Base-by-base conservation (phyloP, 2,329 filamentous ascomycete genomes). In the Penicillium sp. region DNA sequence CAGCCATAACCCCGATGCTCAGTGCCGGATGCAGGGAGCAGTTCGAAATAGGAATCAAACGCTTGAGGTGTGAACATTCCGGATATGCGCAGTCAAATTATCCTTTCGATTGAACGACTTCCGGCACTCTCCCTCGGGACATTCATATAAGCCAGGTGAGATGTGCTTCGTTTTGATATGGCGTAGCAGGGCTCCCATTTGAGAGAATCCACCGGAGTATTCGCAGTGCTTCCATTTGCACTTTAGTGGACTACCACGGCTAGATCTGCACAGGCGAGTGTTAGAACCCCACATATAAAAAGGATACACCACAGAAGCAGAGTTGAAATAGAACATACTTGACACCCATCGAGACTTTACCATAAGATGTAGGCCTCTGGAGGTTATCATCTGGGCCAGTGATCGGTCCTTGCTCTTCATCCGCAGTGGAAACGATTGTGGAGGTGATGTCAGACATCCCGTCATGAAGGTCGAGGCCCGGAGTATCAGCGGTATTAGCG, bases 131-230 rank as follows among this genome's bases (percentile, higher is more conserved):
- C 36, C 35, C 14, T 52, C 42, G 1, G 33, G 41, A 10, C 50
- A 52, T 31, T 52, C 33, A 10, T 46, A 52, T 14, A 46, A 14
- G 6, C 41, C 41, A 7, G 50, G 50, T 2, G 41, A 43, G 16
- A 51, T 51, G 11, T 51, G 47, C 9, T 50, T 50, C 17, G 47
- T 50, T 38, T 50, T 41, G 26, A 52, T 52, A 28, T 46, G 50
- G 28, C 47, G 37, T 25, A 46, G 14, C 9, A 46, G 33, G 26
- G 50, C 42, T 19, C 41, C 50, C 26, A 38, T 45, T 12, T 45
- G 41, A 16, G 50, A 52, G 3, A 52, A 52, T 26, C 33, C 42
- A 5, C 50, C 50, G 1, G 50, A 40, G 19, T 52, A 52, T 17
- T 52, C 25, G 16, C 50, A 52, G 19, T 45, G 25, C 19, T 46